phyloP scores from a whole-genome alignment of 345 rosid genomes.

The Euphorbia tirucalli region DNA sequence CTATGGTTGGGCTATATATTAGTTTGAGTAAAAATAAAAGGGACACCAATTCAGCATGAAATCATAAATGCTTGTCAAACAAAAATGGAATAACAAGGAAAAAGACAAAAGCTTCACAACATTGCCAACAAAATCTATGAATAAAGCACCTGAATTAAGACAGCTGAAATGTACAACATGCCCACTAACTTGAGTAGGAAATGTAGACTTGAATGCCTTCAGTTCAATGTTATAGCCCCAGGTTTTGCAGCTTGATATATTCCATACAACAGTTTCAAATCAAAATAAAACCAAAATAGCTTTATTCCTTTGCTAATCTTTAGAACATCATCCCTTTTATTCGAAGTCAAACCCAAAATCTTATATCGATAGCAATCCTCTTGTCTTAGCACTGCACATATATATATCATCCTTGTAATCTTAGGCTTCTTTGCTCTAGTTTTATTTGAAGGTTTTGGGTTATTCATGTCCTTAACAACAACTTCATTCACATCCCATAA shows the following conservation, averaged over 20 bases:
- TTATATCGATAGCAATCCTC: conserved; percentile 29
- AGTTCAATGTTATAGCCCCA: conserved; percentile 35
- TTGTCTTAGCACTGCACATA: conserved; percentile 36
- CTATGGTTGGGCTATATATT: background rate
- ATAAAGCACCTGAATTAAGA: background rate
- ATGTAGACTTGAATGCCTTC: conserved; percentile 29
- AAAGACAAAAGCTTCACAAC: background rate
- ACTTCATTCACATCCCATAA: conserved; percentile 5
- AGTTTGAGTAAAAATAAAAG: background rate
- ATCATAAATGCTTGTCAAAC: background rate
- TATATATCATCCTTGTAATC: conserved; percentile 31
- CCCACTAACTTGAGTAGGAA: conserved; percentile 34
- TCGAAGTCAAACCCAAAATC: conserved; percentile 35
- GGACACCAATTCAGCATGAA: background rate
- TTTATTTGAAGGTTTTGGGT: conserved; percentile 16
- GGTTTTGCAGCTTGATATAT: conserved; percentile 33
- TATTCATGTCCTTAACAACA: conserved; percentile 2
- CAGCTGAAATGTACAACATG: background rate
- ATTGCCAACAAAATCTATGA: background rate
- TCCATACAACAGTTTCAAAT: conserved; percentile 30
- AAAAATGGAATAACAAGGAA: background rate
- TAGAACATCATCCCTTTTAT: conserved; percentile 27
- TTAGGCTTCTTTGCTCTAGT: background rate
- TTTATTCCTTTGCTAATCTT: conserved; percentile 30
- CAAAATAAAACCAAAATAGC: conserved; percentile 33